A percentile compares a stretch with the other conserved stretches of the same genome.
These are phyloP conservation scores for Populus deltoides DNA, from an alignment of 345 rosid species.

Conservation along the genomic window DNA sequence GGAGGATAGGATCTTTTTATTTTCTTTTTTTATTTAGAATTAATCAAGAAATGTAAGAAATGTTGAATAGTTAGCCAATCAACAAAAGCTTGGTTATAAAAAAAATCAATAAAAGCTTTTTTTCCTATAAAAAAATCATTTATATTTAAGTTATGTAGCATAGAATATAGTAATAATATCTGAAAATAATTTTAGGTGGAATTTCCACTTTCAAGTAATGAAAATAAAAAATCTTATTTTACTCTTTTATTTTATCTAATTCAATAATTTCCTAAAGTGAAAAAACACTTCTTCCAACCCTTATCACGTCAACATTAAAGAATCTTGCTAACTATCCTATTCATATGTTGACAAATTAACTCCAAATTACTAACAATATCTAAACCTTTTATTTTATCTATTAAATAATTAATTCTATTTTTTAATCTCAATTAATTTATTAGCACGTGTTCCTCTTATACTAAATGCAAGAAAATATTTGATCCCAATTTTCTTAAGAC, in stretches of 20 bases:
- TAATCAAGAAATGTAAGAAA: neutral
- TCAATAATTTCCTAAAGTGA: too few species aligned
- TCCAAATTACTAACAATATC: too few species aligned
- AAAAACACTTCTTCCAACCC: too few species aligned
- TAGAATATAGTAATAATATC: neutral
- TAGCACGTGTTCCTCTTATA: neutral
- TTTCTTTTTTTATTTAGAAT: neutral
- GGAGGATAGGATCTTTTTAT: neutral
- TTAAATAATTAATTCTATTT: too few species aligned
- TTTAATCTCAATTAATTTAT: neutral
- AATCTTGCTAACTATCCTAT: neutral
- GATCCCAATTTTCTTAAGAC: too few species aligned
- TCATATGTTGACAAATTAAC: neutral
- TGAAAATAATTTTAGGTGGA: neutral
- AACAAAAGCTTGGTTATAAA: neutral
- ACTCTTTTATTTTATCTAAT: too few species aligned
- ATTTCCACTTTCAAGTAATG: conserved; percentile 7
- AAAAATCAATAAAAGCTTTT: neutral
- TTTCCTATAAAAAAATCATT: neutral
- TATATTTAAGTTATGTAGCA: too few species aligned
- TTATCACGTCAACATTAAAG: too few species aligned
- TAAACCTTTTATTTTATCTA: neutral
- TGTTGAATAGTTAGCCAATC: too few species aligned
- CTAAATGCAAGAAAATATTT: neutral
- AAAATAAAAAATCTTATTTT: neutral